Conservation (phyloP, 2,329 filamentous ascomycete species). For the Aspergillus japonicus region DNA sequence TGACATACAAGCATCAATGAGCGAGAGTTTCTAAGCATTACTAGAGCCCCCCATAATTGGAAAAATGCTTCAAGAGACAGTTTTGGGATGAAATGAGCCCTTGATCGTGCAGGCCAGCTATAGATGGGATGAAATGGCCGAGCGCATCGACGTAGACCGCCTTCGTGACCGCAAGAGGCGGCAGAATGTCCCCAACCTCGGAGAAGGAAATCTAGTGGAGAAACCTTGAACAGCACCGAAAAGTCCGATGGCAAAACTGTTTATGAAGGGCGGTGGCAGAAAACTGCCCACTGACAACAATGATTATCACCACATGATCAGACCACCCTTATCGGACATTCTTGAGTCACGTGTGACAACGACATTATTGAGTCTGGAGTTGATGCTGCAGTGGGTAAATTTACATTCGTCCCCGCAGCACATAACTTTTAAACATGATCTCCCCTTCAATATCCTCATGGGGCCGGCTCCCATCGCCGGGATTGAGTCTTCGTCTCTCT, state of each 20-base stretch:
- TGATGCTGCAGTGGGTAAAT: slow-evolving; percentile 1
- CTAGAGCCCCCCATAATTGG: too few relatives aligned
- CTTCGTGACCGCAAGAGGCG: background rate
- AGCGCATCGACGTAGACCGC: background rate
- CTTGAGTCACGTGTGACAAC: slow-evolving; percentile 20
- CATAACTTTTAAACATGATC: slow-evolving; percentile 27
- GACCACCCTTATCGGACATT: background rate
- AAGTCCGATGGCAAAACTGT: background rate
- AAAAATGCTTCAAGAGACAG: too few relatives aligned
- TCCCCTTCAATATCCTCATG: slow-evolving; percentile 27
- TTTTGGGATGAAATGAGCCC: too few relatives aligned
- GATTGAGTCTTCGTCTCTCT: slow-evolving; percentile 15
- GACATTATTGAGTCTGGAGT: slow-evolving; percentile 8
- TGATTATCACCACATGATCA: background rate
- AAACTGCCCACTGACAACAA: background rate
- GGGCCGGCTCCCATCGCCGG: slow-evolving; percentile 22
- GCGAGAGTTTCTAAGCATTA: too few relatives aligned
- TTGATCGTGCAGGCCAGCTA: too few relatives aligned
- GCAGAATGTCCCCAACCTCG: background rate
- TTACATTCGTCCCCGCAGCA: slow-evolving; percentile 17
- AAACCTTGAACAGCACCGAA: background rate
- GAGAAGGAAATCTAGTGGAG: background rate
- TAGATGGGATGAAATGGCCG: too few relatives aligned
- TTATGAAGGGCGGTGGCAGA: background rate
- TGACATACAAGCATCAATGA: too few relatives aligned